A percentile compares a stretch with the other conserved stretches of the same genome.
These are phyloP conservation scores for Ciborinia camelliae DNA, from an alignment of 2,329 filamentous ascomycete genomes.

Conservation along the genomic window DNA sequence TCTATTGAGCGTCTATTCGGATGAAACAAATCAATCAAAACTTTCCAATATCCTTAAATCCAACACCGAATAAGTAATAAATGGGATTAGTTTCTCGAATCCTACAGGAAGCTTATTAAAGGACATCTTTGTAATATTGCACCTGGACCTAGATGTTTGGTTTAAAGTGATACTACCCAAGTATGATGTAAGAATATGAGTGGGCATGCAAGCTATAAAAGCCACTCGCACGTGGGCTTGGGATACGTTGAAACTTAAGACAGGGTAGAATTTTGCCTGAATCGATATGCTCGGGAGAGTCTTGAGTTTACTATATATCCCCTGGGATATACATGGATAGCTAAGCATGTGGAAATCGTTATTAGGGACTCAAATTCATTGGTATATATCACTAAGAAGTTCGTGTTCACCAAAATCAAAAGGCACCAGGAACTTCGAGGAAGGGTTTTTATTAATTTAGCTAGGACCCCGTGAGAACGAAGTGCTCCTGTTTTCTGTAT, in stretches of 20 bases:
- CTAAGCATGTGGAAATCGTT: neutral
- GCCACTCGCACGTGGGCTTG: neutral
- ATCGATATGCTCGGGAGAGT: neutral
- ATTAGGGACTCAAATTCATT: neutral
- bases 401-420: neutral
- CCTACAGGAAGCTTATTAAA: neutral
- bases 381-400: neutral
- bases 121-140: neutral
- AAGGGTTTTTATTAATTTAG: neutral
- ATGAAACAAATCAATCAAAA: neutral
- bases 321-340: neutral
- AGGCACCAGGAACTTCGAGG: neutral
- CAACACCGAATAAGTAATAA: neutral
- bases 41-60: neutral
- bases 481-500: neutral
- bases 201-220: neutral
- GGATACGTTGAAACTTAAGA: neutral
- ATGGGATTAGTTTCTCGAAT: neutral
- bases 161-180: neutral
- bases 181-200: slow-evolving; percentile 7
- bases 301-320: neutral
- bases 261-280: neutral
- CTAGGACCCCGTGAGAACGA: neutral
- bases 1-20: neutral
- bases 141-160: neutral